Evolutionary conservation across 331 rosid species (phyloP).

Genomic region (Quercus phellos): DNA sequence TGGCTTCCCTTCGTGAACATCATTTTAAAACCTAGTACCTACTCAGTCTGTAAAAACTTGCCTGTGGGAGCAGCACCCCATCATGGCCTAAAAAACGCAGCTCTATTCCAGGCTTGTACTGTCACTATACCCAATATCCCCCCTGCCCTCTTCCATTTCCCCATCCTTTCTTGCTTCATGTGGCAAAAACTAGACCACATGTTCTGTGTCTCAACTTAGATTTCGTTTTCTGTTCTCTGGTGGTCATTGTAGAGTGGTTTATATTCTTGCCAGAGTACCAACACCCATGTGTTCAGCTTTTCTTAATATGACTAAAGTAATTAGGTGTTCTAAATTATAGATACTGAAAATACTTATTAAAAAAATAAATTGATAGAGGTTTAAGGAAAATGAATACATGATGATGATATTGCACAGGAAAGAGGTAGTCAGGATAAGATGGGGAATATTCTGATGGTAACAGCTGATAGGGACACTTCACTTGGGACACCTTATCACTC

Average conservation of each 20-base stretch:
- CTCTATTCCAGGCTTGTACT: background rate
- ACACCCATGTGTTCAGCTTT: no score
- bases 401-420: no score
- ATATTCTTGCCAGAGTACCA: no score
- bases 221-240: background rate
- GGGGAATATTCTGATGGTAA: no score
- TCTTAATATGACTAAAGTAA: background rate
- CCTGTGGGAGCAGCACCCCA: background rate
- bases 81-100: no score
- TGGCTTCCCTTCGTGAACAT: background rate
- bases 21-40: background rate
- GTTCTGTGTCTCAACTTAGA: background rate
- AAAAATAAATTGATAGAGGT: no score
- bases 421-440: no score
- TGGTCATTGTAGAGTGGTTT: background rate
- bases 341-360: background rate
- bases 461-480: no score
- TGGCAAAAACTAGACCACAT: background rate
- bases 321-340: background rate
- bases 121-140: background rate
- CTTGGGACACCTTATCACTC: no score
- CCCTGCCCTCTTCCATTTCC: background rate
- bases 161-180: background rate
- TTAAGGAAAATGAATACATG: no score
- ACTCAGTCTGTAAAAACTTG: background rate